Evolutionary conservation across 1,284 basidiomycete genomes (phyloP), one percentile per base, ranked within the genome.

Genomic region (Phellopilus nigrolimitatus): DNA sequence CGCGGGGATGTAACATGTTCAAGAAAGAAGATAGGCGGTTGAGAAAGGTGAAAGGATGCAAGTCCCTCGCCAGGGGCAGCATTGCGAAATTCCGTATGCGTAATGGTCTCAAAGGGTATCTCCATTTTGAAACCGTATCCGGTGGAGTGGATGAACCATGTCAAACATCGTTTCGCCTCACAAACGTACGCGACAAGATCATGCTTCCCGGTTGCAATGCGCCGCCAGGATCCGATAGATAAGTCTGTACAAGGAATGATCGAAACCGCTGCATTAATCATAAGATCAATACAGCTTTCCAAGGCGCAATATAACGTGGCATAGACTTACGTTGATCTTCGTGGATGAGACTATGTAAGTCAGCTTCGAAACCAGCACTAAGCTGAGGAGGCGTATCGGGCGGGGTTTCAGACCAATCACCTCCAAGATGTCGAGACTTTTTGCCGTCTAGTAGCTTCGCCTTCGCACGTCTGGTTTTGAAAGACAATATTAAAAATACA

Each of bases 101-200:
- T 57, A 55, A 91, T 80, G 56, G 64, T 72, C 51, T 79, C 72
- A 63, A 84, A 88, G 3, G 84, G 76, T n/a, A 89, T 74, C 57
- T 86, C 84, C 82, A 91, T 90, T 66, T 90, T 89, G 73, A 88
- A 90, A 31, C 83, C 79, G 57, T 75, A 76, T 24, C 84, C 85
- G 1, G 69, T 72, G 13, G 83, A 84, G 38, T 81, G 77, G 56
- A 91, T 81, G 65, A 84, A 90, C 88, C 88, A 91, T 1, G 76
- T 79, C 38, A 91, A 68, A 59, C 76, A 81, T 33, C 75, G 78
- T 58, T 76, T 82, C 42, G 66, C 57, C 30, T 88, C 81, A 64
- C 76, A 88, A 17, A 84, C 69, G 66, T 89, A 91, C 2, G 84
- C 84, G 36, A 89, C 71, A 4, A 91, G 72, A 64, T 88, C 86